These are phyloP conservation scores for Nothophytophthora sp. DNA, from an alignment of 352 stramenopile species.

Conservation along the genomic window DNA sequence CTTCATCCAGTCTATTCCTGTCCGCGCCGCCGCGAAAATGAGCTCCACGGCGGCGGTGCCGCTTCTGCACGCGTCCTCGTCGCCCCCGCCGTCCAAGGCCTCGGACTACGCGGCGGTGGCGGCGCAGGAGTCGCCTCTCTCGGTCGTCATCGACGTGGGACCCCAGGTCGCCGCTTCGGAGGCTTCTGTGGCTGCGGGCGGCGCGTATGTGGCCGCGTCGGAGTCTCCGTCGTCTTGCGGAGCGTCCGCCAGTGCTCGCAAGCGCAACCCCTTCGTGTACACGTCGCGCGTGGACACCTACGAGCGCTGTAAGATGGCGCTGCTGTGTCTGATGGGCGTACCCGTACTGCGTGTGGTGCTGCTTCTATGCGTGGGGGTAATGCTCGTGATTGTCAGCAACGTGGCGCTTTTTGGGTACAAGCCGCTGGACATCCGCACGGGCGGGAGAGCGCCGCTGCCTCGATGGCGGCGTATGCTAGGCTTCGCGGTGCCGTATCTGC, in stretches of 20 bases:
- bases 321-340: conserved; percentile 55
- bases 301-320: conserved; percentile 57
- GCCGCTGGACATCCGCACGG: conserved; percentile 34
- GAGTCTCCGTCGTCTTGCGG: conserved; percentile 18
- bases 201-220: conserved; percentile 26
- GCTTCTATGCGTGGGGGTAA: conserved; percentile 32
- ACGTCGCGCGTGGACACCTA: conserved; percentile 52
- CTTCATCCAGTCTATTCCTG: conserved; percentile 9
- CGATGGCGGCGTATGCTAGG: conserved; percentile 44
- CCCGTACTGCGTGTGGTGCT: conserved; percentile 57
- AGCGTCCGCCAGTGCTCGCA: background rate
- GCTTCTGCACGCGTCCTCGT: conserved; percentile 18
- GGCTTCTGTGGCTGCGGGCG: conserved; percentile 9
- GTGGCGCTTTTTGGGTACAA: conserved; percentile 55
- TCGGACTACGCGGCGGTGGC: conserved; percentile 20
- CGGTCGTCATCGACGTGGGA: conserved; percentile 23
- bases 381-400: conserved; percentile 42
- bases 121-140: conserved; percentile 9
- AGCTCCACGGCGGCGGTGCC: conserved; percentile 30
- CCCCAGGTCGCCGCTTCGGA: conserved; percentile 20
- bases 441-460: conserved; percentile 28
- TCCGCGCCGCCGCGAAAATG: conserved; percentile 17
- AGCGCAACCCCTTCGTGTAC: conserved; percentile 67
- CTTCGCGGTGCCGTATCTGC: conserved; percentile 36
- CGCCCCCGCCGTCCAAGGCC: conserved; percentile 14